Evolutionary conservation across 1,284 basidiomycete species (phyloP).

Genomic region (Cronartium quercuum): DNA sequence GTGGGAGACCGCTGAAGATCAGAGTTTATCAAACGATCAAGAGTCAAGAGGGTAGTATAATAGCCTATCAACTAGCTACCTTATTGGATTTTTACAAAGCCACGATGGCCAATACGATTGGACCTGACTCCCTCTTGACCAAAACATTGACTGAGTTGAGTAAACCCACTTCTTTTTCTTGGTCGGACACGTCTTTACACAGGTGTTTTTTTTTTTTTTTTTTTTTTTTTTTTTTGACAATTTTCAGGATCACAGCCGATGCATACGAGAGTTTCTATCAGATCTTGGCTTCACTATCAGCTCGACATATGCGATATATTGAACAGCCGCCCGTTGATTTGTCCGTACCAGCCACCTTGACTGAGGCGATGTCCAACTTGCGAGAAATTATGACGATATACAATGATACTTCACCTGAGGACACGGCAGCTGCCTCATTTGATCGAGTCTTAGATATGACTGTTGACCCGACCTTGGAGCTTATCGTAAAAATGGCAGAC

Average conservation of each 20-base stretch:
- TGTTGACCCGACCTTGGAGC: constrained; percentile 22
- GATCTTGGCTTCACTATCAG: constrained; percentile 72
- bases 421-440: constrained; percentile 51
- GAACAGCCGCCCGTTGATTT: constrained; percentile 71
- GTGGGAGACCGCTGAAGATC: constrained; percentile 53
- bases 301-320: constrained; percentile 61
- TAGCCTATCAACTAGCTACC: constrained; percentile 83
- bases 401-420: constrained; percentile 65
- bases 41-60: constrained; percentile 84
- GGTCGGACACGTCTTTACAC: neutral
- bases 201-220: neutral
- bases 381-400: constrained; percentile 83
- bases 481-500: neutral
- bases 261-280: constrained; percentile 79
- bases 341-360: constrained; percentile 66
- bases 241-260: constrained; percentile 64
- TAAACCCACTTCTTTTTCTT: neutral
- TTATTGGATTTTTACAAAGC: constrained; percentile 87
- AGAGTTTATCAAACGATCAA: constrained; percentile 86
- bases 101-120: constrained; percentile 87
- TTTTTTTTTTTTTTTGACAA: neutral
- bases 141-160: constrained; percentile 72
- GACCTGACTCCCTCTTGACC: constrained; percentile 68
- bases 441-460: constrained; percentile 20
- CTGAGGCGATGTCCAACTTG: constrained; percentile 73